phyloP scores from a whole-genome alignment of 768 basidiomycete species.

The Leucosporidium yakuticum region DNA sequence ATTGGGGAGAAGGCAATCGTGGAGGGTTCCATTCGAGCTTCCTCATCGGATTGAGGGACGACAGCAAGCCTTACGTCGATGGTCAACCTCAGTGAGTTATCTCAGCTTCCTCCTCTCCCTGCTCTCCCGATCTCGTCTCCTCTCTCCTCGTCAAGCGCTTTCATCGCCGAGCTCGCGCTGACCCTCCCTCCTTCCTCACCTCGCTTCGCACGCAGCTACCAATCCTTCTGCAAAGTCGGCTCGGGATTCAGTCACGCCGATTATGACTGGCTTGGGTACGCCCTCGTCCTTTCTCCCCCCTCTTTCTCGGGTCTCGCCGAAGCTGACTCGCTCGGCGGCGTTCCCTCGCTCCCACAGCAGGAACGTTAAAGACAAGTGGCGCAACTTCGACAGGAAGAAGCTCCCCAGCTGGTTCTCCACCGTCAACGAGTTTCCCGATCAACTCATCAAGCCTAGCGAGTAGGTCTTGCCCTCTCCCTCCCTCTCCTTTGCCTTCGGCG shows the following conservation, averaged over 20 bases:
- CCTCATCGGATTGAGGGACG: constrained; percentile 59
- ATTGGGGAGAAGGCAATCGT: constrained; percentile 79
- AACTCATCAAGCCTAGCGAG: constrained; percentile 87
- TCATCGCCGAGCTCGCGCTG: not conserved
- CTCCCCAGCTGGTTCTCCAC: constrained; percentile 59
- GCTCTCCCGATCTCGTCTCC: not conserved
- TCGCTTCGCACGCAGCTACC: constrained; percentile 58
- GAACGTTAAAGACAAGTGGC: constrained; percentile 58
- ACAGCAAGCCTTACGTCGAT: constrained; percentile 56
- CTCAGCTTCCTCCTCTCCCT: too few species aligned
- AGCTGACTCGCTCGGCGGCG: not conserved
- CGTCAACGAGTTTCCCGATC: constrained; percentile 77
- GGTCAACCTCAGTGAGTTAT: constrained; percentile 58
- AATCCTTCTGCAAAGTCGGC: constrained; percentile 82
- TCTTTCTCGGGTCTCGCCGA: not conserved
- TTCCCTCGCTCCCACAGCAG: constrained; percentile 49
- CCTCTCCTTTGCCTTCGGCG: not conserved
- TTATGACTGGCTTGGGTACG: constrained; percentile 66
- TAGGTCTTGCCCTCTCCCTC: constrained; percentile 43
- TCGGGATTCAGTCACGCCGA: constrained; percentile 79
- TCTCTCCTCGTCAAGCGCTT: too few species aligned
- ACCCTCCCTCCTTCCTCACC: not conserved
- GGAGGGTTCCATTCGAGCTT: constrained; percentile 83
- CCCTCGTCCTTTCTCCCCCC: not conserved
- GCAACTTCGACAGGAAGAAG: constrained; percentile 43